Conservation (phyloP, 805 yeast genomes). For the Brettanomyces nanus region DNA sequence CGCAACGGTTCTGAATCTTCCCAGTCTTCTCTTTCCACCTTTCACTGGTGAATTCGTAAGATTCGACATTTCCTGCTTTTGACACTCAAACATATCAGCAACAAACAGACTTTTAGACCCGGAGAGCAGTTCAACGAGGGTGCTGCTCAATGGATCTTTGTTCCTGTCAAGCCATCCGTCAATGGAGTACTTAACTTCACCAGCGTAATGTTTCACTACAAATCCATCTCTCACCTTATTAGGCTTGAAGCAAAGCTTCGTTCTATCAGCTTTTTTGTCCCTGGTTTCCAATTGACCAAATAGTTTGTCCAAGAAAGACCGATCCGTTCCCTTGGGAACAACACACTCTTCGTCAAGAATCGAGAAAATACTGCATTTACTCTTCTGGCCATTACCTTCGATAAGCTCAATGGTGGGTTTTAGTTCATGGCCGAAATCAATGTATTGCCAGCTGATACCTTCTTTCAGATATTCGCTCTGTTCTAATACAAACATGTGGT, state of each 20-base stretch:
- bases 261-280: slow-evolving; percentile 14
- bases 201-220: slow-evolving; percentile 87
- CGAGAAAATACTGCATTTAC: slow-evolving; percentile 72
- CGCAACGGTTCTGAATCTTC: slow-evolving; percentile 69
- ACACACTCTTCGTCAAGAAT: slow-evolving; percentile 92
- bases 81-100: slow-evolving; percentile 38
- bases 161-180: slow-evolving; percentile 94
- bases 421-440: slow-evolving; percentile 90
- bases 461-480: slow-evolving; percentile 53
- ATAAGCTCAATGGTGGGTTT: slow-evolving; percentile 92
- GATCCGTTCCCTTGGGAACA: slow-evolving; percentile 83
- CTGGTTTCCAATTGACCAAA: slow-evolving; percentile 53
- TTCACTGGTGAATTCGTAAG: slow-evolving; percentile 25
- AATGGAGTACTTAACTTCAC: slow-evolving; percentile 86
- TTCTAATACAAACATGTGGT: slow-evolving; percentile 52
- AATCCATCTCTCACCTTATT: slow-evolving; percentile 74
- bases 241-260: slow-evolving; percentile 48
- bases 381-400: slow-evolving; percentile 45
- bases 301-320: slow-evolving; percentile 73
- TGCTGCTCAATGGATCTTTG: slow-evolving; percentile 84
- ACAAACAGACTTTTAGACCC: slow-evolving; percentile 52
- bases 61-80: slow-evolving; percentile 14
- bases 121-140: slow-evolving; percentile 52
- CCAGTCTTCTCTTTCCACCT: slow-evolving; percentile 19
- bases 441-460: slow-evolving; percentile 59